phyloP scores from a whole-genome alignment of 2,329 filamentous ascomycete species.

The Trichoderma koningiopsis region DNA sequence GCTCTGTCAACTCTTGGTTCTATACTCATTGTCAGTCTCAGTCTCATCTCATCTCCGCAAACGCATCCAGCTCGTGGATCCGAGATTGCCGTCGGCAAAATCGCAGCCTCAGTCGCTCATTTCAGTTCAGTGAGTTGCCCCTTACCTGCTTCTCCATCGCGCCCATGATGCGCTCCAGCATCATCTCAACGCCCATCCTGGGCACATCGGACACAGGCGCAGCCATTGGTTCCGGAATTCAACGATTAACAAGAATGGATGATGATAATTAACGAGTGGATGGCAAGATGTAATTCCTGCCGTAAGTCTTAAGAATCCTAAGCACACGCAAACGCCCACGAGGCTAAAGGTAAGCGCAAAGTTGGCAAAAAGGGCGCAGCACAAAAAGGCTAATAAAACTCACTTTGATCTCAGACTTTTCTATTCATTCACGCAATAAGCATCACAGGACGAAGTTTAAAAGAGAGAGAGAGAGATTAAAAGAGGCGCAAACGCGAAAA shows the following conservation, averaged over 20 bases:
- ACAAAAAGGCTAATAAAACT: conserved; percentile 11
- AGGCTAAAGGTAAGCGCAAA: conserved; percentile 13
- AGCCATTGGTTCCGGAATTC: conserved; percentile 25
- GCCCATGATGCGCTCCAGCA: conserved; percentile 31
- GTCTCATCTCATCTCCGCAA: neutral
- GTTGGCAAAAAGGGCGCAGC: conserved; percentile 10
- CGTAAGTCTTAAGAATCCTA: conserved; percentile 2
- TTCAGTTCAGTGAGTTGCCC: neutral
- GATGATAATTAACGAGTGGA: conserved; percentile 5
- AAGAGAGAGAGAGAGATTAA: neutral
- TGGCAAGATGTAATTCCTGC: conserved; percentile 9
- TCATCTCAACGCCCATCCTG: conserved; percentile 29
- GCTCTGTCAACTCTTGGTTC: conserved; percentile 32
- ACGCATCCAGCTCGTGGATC: neutral
- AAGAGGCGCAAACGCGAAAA: neutral
- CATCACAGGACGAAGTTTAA: conserved; percentile 8
- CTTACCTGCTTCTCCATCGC: conserved; percentile 32
- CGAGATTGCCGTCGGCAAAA: conserved; percentile 1
- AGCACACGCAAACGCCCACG: neutral
- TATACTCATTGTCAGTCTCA: conserved; percentile 15
- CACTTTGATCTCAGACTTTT: conserved; percentile 7
- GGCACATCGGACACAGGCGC: conserved; percentile 7
- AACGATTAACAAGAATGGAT: conserved; percentile 1
- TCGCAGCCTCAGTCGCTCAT: neutral
- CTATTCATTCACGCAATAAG: neutral